These are phyloP conservation scores for Stipa capillata DNA, from an alignment of 176 grass and related monocot genomes.

Conservation along the genomic window DNA sequence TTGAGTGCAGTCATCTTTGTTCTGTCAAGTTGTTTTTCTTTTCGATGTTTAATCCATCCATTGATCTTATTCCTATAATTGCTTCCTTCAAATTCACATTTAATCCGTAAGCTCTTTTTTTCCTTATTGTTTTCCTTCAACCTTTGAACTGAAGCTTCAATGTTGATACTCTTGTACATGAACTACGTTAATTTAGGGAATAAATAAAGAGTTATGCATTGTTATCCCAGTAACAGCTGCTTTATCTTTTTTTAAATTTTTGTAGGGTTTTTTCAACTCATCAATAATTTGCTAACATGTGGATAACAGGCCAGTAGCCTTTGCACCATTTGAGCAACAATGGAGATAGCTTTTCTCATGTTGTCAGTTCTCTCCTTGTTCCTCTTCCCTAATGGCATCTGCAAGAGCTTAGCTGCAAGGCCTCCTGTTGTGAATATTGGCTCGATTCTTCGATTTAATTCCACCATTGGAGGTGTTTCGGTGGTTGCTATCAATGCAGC, in stretches of 20 bases:
- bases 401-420: conserved; percentile 39
- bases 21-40: background rate
- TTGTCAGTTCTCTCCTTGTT: conserved; percentile 30
- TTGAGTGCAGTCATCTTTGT: background rate
- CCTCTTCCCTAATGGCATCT: conserved; percentile 23
- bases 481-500: conserved; percentile 68
- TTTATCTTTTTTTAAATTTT: background rate
- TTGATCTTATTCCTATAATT: background rate
- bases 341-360: conserved; percentile 40
- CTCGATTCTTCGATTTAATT: conserved; percentile 59
- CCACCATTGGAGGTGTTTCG: conserved; percentile 65
- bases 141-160: background rate
- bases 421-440: conserved; percentile 69
- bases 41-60: background rate
- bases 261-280: background rate
- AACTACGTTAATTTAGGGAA: background rate
- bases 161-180: background rate
- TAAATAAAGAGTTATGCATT: background rate
- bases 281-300: conserved; percentile 9
- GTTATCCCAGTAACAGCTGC: background rate
- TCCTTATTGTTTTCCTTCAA: background rate
- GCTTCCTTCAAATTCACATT: background rate
- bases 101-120: no score
- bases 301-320: background rate
- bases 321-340: conserved; percentile 23